These are phyloP conservation scores for Termitomyces sp. DNA, from an alignment of 768 basidiomycete genomes.

Conservation along the genomic window DNA sequence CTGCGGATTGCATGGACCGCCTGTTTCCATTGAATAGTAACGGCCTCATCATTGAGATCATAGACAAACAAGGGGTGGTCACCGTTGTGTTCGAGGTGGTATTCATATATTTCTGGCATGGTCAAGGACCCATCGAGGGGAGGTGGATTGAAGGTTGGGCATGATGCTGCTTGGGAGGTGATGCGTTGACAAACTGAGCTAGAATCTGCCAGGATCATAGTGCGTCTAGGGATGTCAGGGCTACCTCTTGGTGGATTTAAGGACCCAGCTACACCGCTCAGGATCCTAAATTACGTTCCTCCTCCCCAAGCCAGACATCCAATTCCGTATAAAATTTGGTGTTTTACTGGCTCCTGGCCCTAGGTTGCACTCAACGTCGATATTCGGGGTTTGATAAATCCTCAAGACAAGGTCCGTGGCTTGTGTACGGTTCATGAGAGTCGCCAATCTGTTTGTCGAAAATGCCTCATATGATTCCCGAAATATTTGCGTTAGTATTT, in stretches of 20 bases:
- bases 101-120: conserved; percentile 22
- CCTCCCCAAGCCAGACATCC: too few relatives aligned
- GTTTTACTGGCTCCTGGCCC: background rate
- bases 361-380: conserved; percentile 15
- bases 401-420: background rate
- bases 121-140: conserved; percentile 9
- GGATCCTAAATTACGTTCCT: background rate
- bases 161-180: background rate
- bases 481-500: background rate
- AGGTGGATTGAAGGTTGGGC: conserved; percentile 3
- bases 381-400: background rate
- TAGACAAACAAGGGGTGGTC: background rate
- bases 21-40: background rate
- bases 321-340: too few relatives aligned
- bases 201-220: background rate
- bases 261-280: background rate
- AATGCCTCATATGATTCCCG: background rate
- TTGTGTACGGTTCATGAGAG: background rate
- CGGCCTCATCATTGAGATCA: background rate
- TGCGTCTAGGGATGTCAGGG: background rate
- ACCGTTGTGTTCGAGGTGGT: conserved; percentile 16
- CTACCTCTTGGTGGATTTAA: background rate
- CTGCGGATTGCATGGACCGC: background rate
- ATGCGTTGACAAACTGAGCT: background rate
- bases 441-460: background rate